A percentile compares a stretch with the other conserved stretches of the same genome.
Evolutionary conservation across 2,329 filamentous ascomycete species (phyloP).

Genomic region (Monilinia polystroma): DNA sequence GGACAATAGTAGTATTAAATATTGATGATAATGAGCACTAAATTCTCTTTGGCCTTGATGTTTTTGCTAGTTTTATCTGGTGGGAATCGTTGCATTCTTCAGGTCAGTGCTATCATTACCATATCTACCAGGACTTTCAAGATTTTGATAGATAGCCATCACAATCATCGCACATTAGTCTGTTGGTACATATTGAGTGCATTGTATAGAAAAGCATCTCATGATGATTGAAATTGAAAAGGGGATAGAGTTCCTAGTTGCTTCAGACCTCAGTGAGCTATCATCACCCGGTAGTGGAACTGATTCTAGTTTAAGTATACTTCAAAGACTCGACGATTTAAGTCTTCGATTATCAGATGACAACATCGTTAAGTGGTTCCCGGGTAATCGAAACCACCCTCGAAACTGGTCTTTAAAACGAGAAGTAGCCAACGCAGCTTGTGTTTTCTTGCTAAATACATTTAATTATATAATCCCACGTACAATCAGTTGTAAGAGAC

Average conservation of each 20-base stretch:
- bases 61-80: neutral
- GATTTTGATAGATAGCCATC: neutral
- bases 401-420: slow-evolving; percentile 17
- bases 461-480: slow-evolving; percentile 2
- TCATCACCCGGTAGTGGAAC: neutral
- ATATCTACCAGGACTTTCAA: slow-evolving; percentile 1
- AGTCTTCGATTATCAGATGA: slow-evolving; percentile 1
- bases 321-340: slow-evolving; percentile 7
- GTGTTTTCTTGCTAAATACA: slow-evolving; percentile 17
- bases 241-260: neutral
- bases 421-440: slow-evolving; percentile 10
- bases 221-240: slow-evolving; percentile 9
- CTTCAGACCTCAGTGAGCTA: neutral
- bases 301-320: neutral
- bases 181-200: slow-evolving; percentile 1
- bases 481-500: neutral
- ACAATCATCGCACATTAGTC: neutral
- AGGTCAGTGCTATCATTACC: neutral
- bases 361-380: slow-evolving; percentile 4
- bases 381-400: slow-evolving; percentile 12
- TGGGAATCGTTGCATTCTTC: neutral
- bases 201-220: neutral
- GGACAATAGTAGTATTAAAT: neutral
- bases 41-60: neutral
- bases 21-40: slow-evolving; percentile 7